Conservation (phyloP, 1,284 basidiomycete species). For the Xanthoconium separans region DNA sequence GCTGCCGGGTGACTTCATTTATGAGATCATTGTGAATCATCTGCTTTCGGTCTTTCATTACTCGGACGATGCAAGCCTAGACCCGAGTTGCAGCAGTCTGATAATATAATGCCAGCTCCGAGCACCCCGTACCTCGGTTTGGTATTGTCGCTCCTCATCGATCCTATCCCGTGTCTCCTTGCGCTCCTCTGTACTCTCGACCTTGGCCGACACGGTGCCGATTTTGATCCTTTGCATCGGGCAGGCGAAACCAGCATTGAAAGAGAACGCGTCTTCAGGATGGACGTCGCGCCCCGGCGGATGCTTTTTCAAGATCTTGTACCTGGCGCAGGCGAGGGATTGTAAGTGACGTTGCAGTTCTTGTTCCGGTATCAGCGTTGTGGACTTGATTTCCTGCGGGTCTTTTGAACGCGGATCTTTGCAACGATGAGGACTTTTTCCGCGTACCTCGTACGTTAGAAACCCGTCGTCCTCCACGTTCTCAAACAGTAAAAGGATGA, state of each 20-base stretch:
- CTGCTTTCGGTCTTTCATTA: constrained; percentile 96
- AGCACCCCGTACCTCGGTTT: constrained; percentile 72
- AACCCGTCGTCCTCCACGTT: constrained; percentile 64
- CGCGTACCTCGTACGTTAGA: constrained; percentile 68
- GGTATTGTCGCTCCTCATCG: constrained; percentile 89
- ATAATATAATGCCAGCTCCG: constrained; percentile 3
- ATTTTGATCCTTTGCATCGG: constrained; percentile 93
- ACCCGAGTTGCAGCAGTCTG: constrained; percentile 1
- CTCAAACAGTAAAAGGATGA: constrained; percentile 90
- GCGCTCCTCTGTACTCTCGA: constrained; percentile 86
- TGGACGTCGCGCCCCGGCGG: constrained; percentile 86
- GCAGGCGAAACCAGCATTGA: constrained; percentile 82
- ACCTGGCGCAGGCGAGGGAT: constrained; percentile 96
- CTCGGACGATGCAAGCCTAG: constrained; percentile 93
- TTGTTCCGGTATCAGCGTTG: constrained; percentile 70
- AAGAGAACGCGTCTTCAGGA: constrained; percentile 79
- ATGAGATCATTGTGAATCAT: constrained; percentile 90
- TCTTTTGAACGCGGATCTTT: neutral
- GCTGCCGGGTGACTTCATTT: constrained; percentile 87
- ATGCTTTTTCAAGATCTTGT: constrained; percentile 89
- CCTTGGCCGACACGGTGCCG: constrained; percentile 80
- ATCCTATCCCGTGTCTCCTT: constrained; percentile 90
- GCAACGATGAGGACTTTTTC: neutral
- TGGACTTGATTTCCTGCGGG: constrained; percentile 62
- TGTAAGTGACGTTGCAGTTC: constrained; percentile 93